Conservation (phyloP, 495 filamentous ascomycete species). For the Hypoxylon perforatum region DNA sequence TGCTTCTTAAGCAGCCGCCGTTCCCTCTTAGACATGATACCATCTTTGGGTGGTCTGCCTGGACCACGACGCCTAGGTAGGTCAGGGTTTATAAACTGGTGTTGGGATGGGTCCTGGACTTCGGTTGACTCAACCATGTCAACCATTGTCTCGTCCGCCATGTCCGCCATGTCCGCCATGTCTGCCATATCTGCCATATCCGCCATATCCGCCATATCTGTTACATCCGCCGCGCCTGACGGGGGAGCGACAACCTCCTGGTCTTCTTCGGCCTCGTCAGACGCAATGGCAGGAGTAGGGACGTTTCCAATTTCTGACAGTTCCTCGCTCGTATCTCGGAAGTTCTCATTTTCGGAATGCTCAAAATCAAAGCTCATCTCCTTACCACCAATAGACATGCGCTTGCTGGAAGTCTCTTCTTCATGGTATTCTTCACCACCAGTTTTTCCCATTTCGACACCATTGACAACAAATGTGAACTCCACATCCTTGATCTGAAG, state of each 20-base stretch:
- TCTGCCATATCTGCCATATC: constrained; percentile 56
- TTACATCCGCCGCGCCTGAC: constrained; percentile 44
- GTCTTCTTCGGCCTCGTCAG: constrained; percentile 47
- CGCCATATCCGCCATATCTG: constrained; percentile 44
- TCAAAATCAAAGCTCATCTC: constrained; percentile 75
- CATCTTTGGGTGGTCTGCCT: constrained; percentile 89
- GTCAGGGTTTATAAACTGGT: constrained; percentile 45
- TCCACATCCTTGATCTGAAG: constrained; percentile 84
- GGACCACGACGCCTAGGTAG: constrained; percentile 81
- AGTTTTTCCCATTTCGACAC: constrained; percentile 74
- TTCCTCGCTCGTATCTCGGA: constrained; percentile 64
- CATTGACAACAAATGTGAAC: constrained; percentile 79
- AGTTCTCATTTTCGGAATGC: constrained; percentile 64
- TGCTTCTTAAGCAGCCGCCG: constrained; percentile 73
- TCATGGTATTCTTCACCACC: constrained; percentile 66
- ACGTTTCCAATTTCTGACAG: constrained; percentile 48
- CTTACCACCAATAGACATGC: constrained; percentile 64
- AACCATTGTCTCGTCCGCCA: constrained; percentile 50
- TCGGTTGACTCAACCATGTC: constrained; percentile 52
- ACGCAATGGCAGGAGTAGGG: constrained; percentile 30
- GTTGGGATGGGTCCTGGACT: constrained; percentile 47
- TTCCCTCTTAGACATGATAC: constrained; percentile 91
- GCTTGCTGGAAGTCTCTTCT: constrained; percentile 52
- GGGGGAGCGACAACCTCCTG: constrained; percentile 51
- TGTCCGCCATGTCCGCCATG: constrained; percentile 34